Evolutionary conservation across 495 filamentous ascomycete species (phyloP).

Genomic region (Aspergillus conjunctus): DNA sequence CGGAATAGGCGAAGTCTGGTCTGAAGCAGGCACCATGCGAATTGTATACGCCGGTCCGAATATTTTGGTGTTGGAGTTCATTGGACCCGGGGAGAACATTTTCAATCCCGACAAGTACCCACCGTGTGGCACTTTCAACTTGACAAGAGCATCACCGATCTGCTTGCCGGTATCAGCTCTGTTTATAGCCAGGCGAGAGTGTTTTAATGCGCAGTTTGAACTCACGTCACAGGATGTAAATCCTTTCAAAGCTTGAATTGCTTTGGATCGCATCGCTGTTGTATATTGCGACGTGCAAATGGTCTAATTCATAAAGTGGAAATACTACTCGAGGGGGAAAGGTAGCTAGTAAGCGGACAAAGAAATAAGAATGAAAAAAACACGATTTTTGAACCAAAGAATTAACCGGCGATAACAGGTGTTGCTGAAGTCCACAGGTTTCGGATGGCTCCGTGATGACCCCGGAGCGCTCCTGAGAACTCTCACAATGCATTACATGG

Average conservation of each 20-base stretch:
- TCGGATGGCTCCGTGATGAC: background rate
- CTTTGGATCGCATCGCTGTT: constrained; percentile 23
- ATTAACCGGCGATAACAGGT: background rate
- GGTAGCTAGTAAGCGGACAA: background rate
- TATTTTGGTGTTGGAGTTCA: constrained; percentile 54
- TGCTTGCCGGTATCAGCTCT: background rate
- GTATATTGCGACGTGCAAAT: background rate
- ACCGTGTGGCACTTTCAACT: constrained; percentile 53
- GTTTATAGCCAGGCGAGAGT: background rate
- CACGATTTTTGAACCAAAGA: background rate
- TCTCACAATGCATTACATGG: background rate
- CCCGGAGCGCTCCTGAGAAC: background rate
- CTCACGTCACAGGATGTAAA: constrained; percentile 33
- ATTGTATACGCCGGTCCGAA: constrained; percentile 62
- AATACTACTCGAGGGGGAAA: background rate
- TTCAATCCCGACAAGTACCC: constrained; percentile 60
- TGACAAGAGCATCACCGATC: constrained; percentile 39
- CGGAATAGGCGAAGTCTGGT: constrained; percentile 25
- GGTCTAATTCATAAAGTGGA: background rate
- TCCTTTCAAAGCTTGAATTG: constrained; percentile 25
- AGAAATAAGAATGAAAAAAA: background rate
- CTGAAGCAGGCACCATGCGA: constrained; percentile 30
- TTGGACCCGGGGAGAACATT: constrained; percentile 58
- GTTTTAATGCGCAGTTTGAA: background rate
- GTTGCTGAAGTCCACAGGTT: background rate